Conservation (phyloP, 371 early-diverging fungal genomes). For the Mortierella sp. region DNA sequence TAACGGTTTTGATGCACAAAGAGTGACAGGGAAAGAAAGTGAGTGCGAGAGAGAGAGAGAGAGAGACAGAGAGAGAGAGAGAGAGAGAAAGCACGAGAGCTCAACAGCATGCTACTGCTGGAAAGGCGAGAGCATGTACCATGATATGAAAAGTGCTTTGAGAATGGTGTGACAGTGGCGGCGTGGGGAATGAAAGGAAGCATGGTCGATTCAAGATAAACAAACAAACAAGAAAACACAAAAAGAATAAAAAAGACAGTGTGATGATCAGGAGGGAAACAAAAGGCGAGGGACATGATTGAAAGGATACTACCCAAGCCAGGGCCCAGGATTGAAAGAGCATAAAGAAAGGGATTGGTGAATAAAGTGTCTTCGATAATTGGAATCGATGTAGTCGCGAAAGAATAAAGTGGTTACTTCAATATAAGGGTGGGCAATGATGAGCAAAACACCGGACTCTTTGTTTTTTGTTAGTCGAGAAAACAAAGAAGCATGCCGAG, state of each 20-base stretch:
- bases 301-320: neutral
- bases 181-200: neutral
- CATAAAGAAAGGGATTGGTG: neutral
- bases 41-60: neutral
- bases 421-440: too few species aligned
- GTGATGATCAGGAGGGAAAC: neutral
- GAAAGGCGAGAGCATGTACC: too few species aligned
- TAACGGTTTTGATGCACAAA: neutral
- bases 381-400: too few species aligned
- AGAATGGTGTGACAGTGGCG: constrained; percentile 1
- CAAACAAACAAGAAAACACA: neutral
- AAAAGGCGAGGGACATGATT: too few species aligned
- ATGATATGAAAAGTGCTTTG: neutral
- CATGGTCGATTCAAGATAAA: neutral
- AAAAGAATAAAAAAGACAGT: neutral
- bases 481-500: too few species aligned
- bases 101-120: neutral
- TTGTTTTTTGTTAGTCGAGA: too few species aligned
- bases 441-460: too few species aligned
- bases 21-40: neutral
- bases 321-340: neutral
- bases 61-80: neutral
- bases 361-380: too few species aligned
- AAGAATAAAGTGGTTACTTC: too few species aligned
- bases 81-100: neutral